Evolutionary conservation across 1,139 yeast genomes (phyloP).

Genomic region (Groenewaldozyma auringiensis): DNA sequence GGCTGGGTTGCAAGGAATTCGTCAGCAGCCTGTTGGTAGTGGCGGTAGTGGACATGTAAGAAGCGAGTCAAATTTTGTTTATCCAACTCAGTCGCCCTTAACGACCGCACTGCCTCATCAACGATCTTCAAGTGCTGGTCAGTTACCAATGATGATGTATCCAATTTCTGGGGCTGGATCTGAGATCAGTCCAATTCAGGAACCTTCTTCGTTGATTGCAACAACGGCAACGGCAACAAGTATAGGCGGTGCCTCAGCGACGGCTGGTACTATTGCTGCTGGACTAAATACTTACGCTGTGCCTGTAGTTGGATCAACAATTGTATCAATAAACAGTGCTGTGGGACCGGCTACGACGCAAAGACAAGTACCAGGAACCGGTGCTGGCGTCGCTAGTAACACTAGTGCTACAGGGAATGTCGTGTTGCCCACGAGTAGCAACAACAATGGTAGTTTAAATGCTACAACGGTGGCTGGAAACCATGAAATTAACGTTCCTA

Average conservation of each 20-base stretch:
- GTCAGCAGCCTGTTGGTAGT: not conserved
- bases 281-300: not conserved
- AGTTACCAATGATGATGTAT: not conserved
- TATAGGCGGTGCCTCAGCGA: slow-evolving; percentile 1
- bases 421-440: slow-evolving; percentile 15
- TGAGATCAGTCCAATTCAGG: not conserved
- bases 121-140: slow-evolving; percentile 1
- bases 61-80: slow-evolving; percentile 2
- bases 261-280: not conserved
- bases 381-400: slow-evolving; percentile 6
- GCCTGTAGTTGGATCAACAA: not conserved
- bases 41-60: not conserved
- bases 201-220: not conserved
- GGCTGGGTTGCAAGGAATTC: not conserved
- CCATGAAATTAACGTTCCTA: not conserved
- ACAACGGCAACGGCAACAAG: too few relatives aligned
- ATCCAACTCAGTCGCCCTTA: slow-evolving; percentile 1
- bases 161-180: not conserved
- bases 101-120: not conserved
- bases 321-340: not conserved
- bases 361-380: not conserved
- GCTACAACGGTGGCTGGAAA: not conserved
- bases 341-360: not conserved
- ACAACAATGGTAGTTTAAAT: slow-evolving; percentile 7
- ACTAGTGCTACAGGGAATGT: slow-evolving; percentile 13